Evolutionary conservation across 2,329 filamentous ascomycete species (phyloP), one percentile per base, ranked within the genome.

Genomic region (Fusarium virguliforme): DNA sequence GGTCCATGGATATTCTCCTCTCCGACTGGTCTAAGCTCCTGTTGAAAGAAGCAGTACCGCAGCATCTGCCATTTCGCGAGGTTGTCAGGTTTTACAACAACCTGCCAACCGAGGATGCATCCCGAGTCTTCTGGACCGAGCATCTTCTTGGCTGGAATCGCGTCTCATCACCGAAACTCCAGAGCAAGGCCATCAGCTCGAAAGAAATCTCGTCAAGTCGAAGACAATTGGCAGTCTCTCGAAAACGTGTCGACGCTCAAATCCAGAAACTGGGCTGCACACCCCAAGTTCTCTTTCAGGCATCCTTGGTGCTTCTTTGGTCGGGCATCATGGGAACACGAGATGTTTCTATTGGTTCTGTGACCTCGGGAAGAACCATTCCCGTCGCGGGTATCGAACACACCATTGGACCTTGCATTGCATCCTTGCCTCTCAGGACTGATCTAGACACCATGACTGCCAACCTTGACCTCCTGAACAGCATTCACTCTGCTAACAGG

Each of bases 311-410:
- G 1, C 88, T 91, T 77, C 78, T 97, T 0, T 87, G 95, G 78
- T 84, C 86, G 15, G 85, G 86, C 0, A 89, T 96, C 64, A 78
- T 88, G 3, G 93, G 92, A 3, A 83, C 82, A 1, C 78, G 85
- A 0, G 93, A 97, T 76, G 83, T 95, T 2, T 84, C 90, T 0
- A 87, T 97, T 40, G 95, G 95, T 1, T 91, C 90, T 2, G 93
- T 97, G 4, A 92, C 92, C 12, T 97, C 94, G 9, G 94, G 94
- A 2, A 87, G 95, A 60, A 94, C 92, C 2, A 79, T 94, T n/a
- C 88, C 93, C 0, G 78, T 97, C 3, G 77, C 85, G 4, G 88
- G 86, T 0, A 89, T 97, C 35, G 94, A 97, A 68, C 83, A 87
- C 2, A 87, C 95, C 4, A 84, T 95, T 62, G 95, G 95, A 0